Evolutionary conservation across 441 rosid species (phyloP), one percentile per base, ranked within the genome.

Genomic region (Gossypium davidsonii): DNA sequence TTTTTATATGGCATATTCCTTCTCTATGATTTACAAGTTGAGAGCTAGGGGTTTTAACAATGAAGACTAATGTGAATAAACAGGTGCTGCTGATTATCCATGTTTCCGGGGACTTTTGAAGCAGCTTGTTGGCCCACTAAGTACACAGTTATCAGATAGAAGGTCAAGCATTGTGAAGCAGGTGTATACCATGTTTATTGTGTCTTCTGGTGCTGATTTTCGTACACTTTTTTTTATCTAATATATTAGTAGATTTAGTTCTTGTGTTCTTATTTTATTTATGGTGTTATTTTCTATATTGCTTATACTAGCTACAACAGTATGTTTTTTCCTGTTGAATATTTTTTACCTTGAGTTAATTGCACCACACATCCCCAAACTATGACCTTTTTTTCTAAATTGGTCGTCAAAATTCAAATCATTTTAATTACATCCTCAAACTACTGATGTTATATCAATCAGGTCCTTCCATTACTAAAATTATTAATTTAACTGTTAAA

Each of bases 91-190:
- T 79, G 93, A 89, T 71, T 87, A 85, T 78, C 83, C 96, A 21
- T 90, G 90, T 80, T 96, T 96, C 74, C 90, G 90, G 75, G 98
- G 97, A 79, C 93, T 93, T 59, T 59, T 96, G 85, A 93, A 96
- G 83, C 99, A 93, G 74, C 94, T 96, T 85, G 84, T 84, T 81
- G 90, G 89, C 64, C 93, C 97, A 77, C 77, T 96, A 73, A 89
- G 87, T 83, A 83, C 90, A 67, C 99, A 96, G 66, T 81, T 96
- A 81, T 86, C 99, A 55, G 99, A 96, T 76, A 85, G 99, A 71
- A 96, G 99, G 85, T 93, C 99, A 70, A 93, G 87, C 83, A 88
- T 96, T 62, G 99, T 96, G 68, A 96, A 96, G 85, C 99, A 96
- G 97, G 99, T 93, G 67, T 57, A 74, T 44, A 59, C 6, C 31